Conservation (phyloP, 306 rosid species). For the Sicyos baderoa region DNA sequence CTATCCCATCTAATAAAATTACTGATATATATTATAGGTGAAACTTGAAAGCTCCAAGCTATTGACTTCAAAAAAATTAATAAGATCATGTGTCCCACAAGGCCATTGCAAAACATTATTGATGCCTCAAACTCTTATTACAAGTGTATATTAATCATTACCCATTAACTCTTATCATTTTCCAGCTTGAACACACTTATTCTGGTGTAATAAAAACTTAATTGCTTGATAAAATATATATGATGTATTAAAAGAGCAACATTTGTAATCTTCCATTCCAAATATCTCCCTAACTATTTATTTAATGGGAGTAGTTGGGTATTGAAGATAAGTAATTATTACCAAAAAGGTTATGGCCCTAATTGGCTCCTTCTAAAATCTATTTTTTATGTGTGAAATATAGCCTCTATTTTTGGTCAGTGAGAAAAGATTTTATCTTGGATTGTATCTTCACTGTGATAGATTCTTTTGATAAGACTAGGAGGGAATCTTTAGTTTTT, state of each 20-base stretch:
- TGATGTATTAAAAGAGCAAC: too few relatives aligned
- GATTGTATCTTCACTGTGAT: slow-evolving; percentile 4
- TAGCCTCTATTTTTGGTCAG: not conserved
- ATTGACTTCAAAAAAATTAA: not conserved
- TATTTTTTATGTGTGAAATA: not conserved
- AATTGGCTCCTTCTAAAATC: not conserved
- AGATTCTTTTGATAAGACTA: slow-evolving; percentile 2
- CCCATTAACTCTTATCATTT: slow-evolving; percentile 11
- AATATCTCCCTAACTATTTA: not conserved
- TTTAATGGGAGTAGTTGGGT: not conserved
- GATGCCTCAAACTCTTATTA: slow-evolving; percentile 14
- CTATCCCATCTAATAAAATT: too few relatives aligned
- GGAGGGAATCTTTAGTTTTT: not conserved
- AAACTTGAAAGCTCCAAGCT: not conserved
- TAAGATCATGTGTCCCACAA: slow-evolving; percentile 13
- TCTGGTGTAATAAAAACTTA: too few relatives aligned
- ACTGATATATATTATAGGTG: not conserved
- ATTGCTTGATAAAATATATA: too few relatives aligned
- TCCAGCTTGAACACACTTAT: not conserved
- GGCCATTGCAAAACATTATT: slow-evolving; percentile 4
- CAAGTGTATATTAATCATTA: slow-evolving; percentile 9
- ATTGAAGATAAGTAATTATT: not conserved
- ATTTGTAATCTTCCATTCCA: not conserved
- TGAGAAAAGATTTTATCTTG: not conserved
- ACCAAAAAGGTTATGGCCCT: not conserved